Base-by-base conservation (phyloP, 2,329 filamentous ascomycete genomes). In the Verticillium nonalfalfae region DNA sequence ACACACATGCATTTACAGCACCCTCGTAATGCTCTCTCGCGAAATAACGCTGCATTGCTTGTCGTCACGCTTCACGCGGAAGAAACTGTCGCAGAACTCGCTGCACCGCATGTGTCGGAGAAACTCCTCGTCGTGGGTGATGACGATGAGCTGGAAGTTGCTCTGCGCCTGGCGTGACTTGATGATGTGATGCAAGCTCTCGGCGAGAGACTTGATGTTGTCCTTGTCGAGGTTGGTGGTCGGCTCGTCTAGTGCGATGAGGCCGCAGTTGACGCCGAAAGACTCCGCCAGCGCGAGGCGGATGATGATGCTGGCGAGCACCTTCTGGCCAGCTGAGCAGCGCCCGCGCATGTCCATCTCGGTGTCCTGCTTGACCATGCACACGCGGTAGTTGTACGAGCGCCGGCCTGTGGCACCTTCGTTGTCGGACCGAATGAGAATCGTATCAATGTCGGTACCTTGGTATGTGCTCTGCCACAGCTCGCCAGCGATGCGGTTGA, bases 321-420 rank as follows among this genome's bases (percentile, higher is more conserved):
- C 94, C 76, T 96, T 97, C 74, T 99, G 95, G 3, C 95, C 95
- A 1, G 95, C 95, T 67, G 91, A 96, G 81, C 95, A 99, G 60
- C 95, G 91, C 1, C 95, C 96, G 65, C 95, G 91, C 95, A 99
- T 99, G 78, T 99, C 95, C 93, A 99, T 97, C 75, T 99, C 95
- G 0, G 90, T 91, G 70, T 96, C 93, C 72, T 94, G 90, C 79
- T 99, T 99, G 68, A 97, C 87, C 95, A 99, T 99, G 75, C 91
- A 93, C 6, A 99, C 89, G 56, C 95, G 91, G 80, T 99, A 99
- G 77, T 99, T 98, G 83, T 98, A 98, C 64, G 83, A 90, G 69
- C 91, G 88, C 70, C 91, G 93, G 59, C 86, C 88, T 61, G 86
- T 75, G 56, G 84, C 86, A 34, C 60, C 62, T 73, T 98, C 95